Base-by-base conservation (phyloP, 2,329 filamentous ascomycete genomes). In the Aphanoascus verrucosus region DNA sequence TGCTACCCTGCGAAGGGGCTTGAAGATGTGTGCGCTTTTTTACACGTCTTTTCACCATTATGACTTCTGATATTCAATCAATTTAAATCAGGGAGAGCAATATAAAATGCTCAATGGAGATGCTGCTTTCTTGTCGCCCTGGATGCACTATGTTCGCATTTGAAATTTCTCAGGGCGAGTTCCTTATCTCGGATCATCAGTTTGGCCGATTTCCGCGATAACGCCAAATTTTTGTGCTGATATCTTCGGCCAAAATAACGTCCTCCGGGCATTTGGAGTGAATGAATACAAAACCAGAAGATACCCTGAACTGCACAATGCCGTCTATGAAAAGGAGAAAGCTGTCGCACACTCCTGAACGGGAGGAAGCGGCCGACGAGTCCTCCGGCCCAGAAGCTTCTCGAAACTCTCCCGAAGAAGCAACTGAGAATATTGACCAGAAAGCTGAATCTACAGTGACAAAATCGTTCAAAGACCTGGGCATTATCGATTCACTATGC, bases 21-120 rank as follows among this genome's bases (percentile, higher is more conserved):
- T 84, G 82, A 52, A 84, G 71, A 70, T 95, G 89, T 56, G 90
- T 95, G 68, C 88, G 83, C 79, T 91, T 94, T 76, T 95, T 96
- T 49, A 82, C 83, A 64, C 88, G 78, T 72, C 79, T 79, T 69
- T 84, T 85, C 35, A 87, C 88, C 90, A 94, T 94, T 41, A 52
- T 57, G 41, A 53, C 49, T 40, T 53, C 20, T 28, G 12, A 6
- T 47, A 23, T 20, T 37, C n/a, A 38, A 11, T 2, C 6, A 32
- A 14, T 9, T 17, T 31, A 6, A 32, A 2, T 5, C 28, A 20
- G 17, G 45, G 15, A 53, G 32, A 45, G 32, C 23, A 45, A 52
- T 50, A 5, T 19, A 46, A 45, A n/a, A 23, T 23, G 11, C 14
- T 6, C 15, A 48, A 34, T 8, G 7, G 2, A 23, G n/a, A 14